These are phyloP conservation scores for Saturnispora serradocipensis DNA, from an alignment of 805 yeast species.

Conservation along the genomic window DNA sequence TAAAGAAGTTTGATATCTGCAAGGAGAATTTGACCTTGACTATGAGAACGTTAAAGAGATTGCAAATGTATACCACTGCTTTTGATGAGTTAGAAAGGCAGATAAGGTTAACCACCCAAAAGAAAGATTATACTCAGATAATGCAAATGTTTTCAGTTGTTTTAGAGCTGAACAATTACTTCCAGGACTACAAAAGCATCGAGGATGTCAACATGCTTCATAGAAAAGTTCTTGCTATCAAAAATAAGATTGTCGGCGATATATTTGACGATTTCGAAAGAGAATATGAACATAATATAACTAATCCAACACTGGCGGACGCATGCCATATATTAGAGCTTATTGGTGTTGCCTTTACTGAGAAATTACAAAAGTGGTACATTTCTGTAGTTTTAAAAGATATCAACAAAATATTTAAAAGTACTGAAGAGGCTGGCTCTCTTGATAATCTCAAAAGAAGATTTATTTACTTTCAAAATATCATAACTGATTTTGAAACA, in stretches of 20 bases:
- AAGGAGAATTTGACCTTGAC: constrained; percentile 77
- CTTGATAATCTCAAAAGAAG: constrained; percentile 79
- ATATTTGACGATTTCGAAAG: constrained; percentile 66
- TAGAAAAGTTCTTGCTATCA: constrained; percentile 48
- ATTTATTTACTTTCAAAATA: constrained; percentile 69
- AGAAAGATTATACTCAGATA: constrained; percentile 41
- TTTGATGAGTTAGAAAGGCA: constrained; percentile 48
- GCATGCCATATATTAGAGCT: constrained; percentile 69
- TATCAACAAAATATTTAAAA: constrained; percentile 62
- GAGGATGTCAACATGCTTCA: constrained; percentile 66
- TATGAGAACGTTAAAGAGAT: constrained; percentile 77
- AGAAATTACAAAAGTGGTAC: constrained; percentile 65
- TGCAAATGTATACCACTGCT: constrained; percentile 78
- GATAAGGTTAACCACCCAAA: constrained; percentile 26
- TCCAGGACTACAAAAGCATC: constrained; percentile 74
- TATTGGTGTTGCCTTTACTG: constrained; percentile 46
- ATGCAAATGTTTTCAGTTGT: constrained; percentile 59
- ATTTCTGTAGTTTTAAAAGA: constrained; percentile 62
- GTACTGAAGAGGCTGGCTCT: constrained; percentile 89
- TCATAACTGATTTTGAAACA: constrained; percentile 47
- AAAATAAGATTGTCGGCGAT: constrained; percentile 54
- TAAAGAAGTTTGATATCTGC: constrained; percentile 69
- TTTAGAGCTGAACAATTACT: constrained; percentile 59
- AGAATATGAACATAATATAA: constrained; percentile 31
- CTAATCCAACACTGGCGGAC: constrained; percentile 34